Base-by-base conservation (phyloP, 106 monocot genomes). In the Acorus gramineus region DNA sequence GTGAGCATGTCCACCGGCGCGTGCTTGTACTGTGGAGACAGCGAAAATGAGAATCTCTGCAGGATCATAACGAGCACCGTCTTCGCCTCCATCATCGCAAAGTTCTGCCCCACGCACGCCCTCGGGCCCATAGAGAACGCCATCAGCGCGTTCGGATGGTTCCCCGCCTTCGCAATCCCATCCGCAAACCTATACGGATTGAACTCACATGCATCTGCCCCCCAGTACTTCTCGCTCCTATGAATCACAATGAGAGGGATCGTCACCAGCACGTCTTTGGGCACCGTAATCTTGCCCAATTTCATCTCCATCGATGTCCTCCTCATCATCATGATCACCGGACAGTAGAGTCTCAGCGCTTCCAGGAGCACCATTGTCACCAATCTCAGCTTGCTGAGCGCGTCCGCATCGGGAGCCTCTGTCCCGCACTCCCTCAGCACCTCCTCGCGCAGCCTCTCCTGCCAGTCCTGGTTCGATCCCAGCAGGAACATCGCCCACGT, bases 401-500 rank as follows among this genome's bases (percentile, higher is more conserved):
- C 9, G 45, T 89, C 77, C 3, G 79, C 62, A 57, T 71, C 28
- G 1, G 89, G 84, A 43, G 60, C 70, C 59, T 63, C 67, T 52
- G 4, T 61, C 6, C 80, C 80, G 47, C 89, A 89, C 55, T 81
- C 85, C 51, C 52, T 57, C 11, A 73, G 4, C 8, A 81, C 81
- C 47, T 89, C 85, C 4, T 77, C 79, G 8, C 89, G 62, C 5
- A 89, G 76, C 55, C 47, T 71, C 14, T 73, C 72, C 56, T 89
- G 89, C 85, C 89, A 89, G 44, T 85, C 72, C 11, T n/a, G 76
- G 53, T 85, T 52, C 3, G 74, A 74, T 63, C 73, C 70, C 11
- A 82, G 49, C 61, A 89, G 62, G 60, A 85, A 89, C 63, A 80
- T 50, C 7, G 80, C 78, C 89, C 89, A 89, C 9, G 89, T 76